phyloP scores from a whole-genome alignment of 2,329 filamentous ascomycete species.

The Karstenula rhodostoma region DNA sequence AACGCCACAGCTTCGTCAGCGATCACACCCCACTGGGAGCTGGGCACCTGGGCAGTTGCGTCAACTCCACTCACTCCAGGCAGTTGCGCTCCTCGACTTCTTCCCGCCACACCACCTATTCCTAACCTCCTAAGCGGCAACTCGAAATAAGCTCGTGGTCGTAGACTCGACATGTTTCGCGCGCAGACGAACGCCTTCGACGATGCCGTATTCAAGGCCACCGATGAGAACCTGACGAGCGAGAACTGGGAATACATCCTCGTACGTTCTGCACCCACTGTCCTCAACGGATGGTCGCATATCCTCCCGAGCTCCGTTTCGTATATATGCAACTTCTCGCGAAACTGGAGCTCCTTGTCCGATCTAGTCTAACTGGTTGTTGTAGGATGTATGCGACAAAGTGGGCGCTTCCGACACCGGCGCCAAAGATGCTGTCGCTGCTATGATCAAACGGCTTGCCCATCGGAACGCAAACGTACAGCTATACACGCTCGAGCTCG shows the following conservation, averaged over 20 bases:
- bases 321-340: neutral
- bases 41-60: constrained; percentile 16
- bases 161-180: constrained; percentile 53
- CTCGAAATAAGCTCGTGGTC: constrained; percentile 1
- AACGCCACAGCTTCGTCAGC: constrained; percentile 17
- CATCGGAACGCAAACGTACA: constrained; percentile 97
- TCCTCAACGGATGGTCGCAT: too few species aligned
- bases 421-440: constrained; percentile 84
- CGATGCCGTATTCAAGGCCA: constrained; percentile 80
- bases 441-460: constrained; percentile 89
- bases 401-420: constrained; percentile 62
- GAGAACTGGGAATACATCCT: constrained; percentile 77
- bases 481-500: constrained; percentile 89
- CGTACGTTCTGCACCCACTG: constrained; percentile 44
- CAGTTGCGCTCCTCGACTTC: constrained; percentile 12
- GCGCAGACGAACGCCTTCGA: constrained; percentile 72
- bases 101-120: constrained; percentile 1
- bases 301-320: neutral
- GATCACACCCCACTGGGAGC: constrained; percentile 6
- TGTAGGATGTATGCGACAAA: constrained; percentile 68
- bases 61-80: constrained; percentile 16
- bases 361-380: constrained; percentile 21
- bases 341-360: neutral
- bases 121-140: neutral
- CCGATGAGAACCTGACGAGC: constrained; percentile 96